phyloP scores from a whole-genome alignment of 1,284 basidiomycete genomes.

The Naganishia liquefaciens region DNA sequence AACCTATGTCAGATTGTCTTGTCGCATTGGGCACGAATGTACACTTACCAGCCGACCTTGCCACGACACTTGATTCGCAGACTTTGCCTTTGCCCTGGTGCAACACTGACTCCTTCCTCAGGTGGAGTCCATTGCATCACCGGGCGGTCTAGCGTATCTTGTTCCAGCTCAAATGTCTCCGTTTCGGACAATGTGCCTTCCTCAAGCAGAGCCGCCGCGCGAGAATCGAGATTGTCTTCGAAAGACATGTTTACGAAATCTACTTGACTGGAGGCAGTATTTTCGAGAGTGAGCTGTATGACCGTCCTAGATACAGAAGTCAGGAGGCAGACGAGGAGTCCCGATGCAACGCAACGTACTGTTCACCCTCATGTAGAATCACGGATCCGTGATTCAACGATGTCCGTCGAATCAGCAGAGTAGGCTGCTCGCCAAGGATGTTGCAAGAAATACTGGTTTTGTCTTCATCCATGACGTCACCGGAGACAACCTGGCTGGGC shows the following conservation, averaged over 20 bases:
- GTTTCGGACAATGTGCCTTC: slow-evolving; percentile 78
- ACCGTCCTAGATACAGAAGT: slow-evolving; percentile 60
- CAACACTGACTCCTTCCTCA: slow-evolving; percentile 59
- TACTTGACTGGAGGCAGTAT: slow-evolving; percentile 75
- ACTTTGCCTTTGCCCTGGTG: slow-evolving; percentile 69
- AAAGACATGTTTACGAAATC: slow-evolving; percentile 83
- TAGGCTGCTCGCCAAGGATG: slow-evolving; percentile 63
- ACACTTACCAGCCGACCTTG: slow-evolving; percentile 81
- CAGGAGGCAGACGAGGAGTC: not conserved
- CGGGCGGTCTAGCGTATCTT: slow-evolving; percentile 72
- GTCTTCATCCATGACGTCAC: slow-evolving; percentile 40
- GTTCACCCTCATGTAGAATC: slow-evolving; percentile 92
- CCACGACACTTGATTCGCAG: slow-evolving; percentile 75
- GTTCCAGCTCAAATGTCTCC: slow-evolving; percentile 88
- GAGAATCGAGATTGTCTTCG: slow-evolving; percentile 79
- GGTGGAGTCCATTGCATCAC: slow-evolving; percentile 72
- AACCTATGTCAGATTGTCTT: not conserved
- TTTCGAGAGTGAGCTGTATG: slow-evolving; percentile 82
- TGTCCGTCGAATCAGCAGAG: slow-evolving; percentile 79
- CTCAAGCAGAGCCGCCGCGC: slow-evolving; percentile 70
- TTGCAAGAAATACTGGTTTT: slow-evolving; percentile 6
- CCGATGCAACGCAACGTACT: slow-evolving; percentile 56
- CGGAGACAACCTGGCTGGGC: slow-evolving; percentile 43
- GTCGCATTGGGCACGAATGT: not conserved
- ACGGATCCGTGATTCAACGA: slow-evolving; percentile 85